Conservation (phyloP, 352 stramenopile species). For the Globisporangium cederbergense region DNA sequence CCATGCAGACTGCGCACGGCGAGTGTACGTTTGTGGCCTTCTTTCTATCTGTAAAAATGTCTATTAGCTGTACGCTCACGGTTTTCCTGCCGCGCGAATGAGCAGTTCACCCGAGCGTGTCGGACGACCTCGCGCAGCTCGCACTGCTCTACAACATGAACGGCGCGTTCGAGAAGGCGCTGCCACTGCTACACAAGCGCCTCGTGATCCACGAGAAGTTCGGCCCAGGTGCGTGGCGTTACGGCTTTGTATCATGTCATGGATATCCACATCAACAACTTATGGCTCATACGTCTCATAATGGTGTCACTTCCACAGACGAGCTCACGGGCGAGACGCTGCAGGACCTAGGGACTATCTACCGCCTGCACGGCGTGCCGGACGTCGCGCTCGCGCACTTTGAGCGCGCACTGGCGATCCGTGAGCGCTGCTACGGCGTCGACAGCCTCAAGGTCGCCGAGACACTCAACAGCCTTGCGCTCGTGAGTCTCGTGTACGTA, state of each 20-base stretch:
- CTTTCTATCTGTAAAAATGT: not conserved
- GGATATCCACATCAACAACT: not conserved
- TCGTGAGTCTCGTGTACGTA: conserved; percentile 45
- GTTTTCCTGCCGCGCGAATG: not conserved
- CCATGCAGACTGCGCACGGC: conserved; percentile 40
- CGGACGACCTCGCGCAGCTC: conserved; percentile 66
- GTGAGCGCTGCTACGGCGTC: conserved; percentile 41
- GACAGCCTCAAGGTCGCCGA: conserved; percentile 71
- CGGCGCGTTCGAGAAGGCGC: conserved; percentile 57
- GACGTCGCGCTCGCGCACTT: conserved; percentile 63
- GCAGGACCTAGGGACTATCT: conserved; percentile 65
- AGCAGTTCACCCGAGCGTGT: conserved; percentile 47
- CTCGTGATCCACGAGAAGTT: conserved; percentile 85
- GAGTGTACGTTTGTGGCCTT: conserved; percentile 34
- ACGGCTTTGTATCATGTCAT: not conserved
- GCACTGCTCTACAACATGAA: conserved; percentile 70
- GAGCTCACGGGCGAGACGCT: conserved; percentile 58
- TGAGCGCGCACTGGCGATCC: conserved; percentile 42
- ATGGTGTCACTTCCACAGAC: conserved; percentile 20
- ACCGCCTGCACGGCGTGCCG: conserved; percentile 47
- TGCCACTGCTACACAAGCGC: conserved; percentile 64
- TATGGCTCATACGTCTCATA: not conserved
- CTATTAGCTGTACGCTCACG: not conserved
- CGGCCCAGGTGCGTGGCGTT: conserved; percentile 35
- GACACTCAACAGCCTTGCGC: conserved; percentile 74